A percentile compares a stretch with the other conserved stretches of the same genome.
These are phyloP conservation scores for Herpetomonas samuelpessoai DNA, from an alignment of 208 protist species.

Conservation along the genomic window DNA sequence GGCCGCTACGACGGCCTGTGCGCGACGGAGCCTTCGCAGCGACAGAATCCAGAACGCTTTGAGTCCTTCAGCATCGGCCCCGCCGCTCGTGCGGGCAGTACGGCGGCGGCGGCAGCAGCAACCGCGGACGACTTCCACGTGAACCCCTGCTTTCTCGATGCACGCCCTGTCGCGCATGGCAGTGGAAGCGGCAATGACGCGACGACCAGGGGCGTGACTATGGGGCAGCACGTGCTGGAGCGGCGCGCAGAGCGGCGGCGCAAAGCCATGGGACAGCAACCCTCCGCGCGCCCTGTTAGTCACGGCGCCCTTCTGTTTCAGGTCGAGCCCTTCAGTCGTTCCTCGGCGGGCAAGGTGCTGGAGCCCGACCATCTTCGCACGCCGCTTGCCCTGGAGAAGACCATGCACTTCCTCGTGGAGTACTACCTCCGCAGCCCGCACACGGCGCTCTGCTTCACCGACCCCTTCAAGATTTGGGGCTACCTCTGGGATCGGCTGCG, in stretches of 20 bases:
- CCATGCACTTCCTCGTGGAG: slow-evolving; percentile 85
- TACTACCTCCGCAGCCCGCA: slow-evolving; percentile 75
- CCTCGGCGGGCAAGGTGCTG: slow-evolving; percentile 58
- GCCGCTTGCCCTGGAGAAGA: slow-evolving; percentile 71
- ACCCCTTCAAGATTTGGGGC: slow-evolving; percentile 69
- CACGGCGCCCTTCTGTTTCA: slow-evolving; percentile 7
- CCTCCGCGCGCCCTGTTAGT: not conserved
- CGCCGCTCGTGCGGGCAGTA: not conserved
- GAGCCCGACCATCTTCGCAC: slow-evolving; percentile 48
- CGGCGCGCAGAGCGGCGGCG: not conserved
- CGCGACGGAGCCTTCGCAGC: slow-evolving; percentile 44
- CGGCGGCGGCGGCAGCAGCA: not conserved
- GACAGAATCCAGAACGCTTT: slow-evolving; percentile 34
- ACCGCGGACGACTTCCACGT: not conserved
- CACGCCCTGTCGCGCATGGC: not conserved
- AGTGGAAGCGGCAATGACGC: no score
- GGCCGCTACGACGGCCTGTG: slow-evolving; percentile 52
- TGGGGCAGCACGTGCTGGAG: not conserved
- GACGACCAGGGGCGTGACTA: no score
- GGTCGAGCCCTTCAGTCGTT: slow-evolving; percentile 74
- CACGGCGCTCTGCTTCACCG: slow-evolving; percentile 49
- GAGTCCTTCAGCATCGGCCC: slow-evolving; percentile 21
- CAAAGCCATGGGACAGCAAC: not conserved
- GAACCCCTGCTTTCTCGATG: not conserved
- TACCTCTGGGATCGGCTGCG: slow-evolving; percentile 86